Base-by-base conservation (phyloP, 2,329 filamentous ascomycete species). In the Aureobasidium sp. region DNA sequence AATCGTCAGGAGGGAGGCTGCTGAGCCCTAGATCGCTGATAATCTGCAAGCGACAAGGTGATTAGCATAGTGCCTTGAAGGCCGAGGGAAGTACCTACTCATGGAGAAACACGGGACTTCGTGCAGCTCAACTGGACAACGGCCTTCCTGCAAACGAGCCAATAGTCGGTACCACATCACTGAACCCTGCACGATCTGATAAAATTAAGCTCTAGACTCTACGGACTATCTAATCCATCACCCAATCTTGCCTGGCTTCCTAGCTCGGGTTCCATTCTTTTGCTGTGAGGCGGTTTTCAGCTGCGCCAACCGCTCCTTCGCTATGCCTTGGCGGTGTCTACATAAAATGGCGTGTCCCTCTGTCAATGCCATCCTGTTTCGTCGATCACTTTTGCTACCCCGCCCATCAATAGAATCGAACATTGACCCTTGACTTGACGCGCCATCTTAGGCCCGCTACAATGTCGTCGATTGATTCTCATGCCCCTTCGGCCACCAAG, bases 151-250 rank as follows among this genome's bases (percentile, higher is more conserved):
- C 53, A 36, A 55, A 20, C 22, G 22, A 45, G 4, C 53, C 53
- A 57, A 57, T 57, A 57, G 41, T 22, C 15, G 39, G 39, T 41
- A 22, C 12, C 29, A 12, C 5, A 17, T 44, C 27, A n/a, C 39
- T 31, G 34, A 36, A 51, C 25, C 34, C 57, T 60, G 55, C 39
- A 42, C 8, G 44, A 51, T 60, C 57, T 27, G 57, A 60, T 60
- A 42, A 60, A 45, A 45, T 22, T 42, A 22, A 12, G 22, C 44
- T 27, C 25, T 49, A 22, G 45, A 42, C 42, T 27, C 27, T 22
- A 48, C 42, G 41, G 39, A 47, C 39, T 39, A 59, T 60, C 57
- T 60, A 41, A 60, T 60, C 57, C 44, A 60, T 60, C 57, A 48
- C 56, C 57, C 45, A 60, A 60, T 60, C 57, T 60, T 51, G 44